Evolutionary conservation across 106 monocot genomes (phyloP).

Genomic region (Allium fistulosum): DNA sequence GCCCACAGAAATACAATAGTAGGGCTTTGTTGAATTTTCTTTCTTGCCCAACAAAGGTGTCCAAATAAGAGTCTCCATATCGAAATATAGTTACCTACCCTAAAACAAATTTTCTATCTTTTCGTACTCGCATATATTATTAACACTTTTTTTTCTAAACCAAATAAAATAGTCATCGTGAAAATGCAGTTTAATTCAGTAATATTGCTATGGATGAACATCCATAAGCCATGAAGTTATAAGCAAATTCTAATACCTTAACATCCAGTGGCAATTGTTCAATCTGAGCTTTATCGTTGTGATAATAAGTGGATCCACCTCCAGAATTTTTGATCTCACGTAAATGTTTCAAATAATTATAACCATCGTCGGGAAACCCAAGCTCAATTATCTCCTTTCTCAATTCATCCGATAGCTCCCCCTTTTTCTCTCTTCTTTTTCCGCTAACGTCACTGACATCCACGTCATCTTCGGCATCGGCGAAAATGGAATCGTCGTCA

Average conservation of each 20-base stretch:
- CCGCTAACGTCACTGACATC: slow-evolving; percentile 15
- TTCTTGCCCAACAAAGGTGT: no score
- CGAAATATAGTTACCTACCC: no score
- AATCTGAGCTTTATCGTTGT: slow-evolving; percentile 55
- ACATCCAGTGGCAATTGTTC: slow-evolving; percentile 65
- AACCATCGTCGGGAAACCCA: slow-evolving; percentile 89
- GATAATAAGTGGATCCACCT: slow-evolving; percentile 46
- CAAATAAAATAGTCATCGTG: no score
- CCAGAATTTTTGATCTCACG: slow-evolving; percentile 68
- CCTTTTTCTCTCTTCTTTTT: background rate
- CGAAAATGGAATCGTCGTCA: slow-evolving; percentile 43
- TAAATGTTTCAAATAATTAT: slow-evolving; percentile 82
- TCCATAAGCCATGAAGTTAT: background rate
- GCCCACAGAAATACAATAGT: no score
- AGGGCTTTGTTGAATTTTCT: no score
- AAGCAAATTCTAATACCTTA: slow-evolving; percentile 24
- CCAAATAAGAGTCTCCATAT: no score
- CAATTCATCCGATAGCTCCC: slow-evolving; percentile 46
- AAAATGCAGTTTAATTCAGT: background rate
- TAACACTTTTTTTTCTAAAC: background rate
- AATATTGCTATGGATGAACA: background rate
- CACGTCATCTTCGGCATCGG: slow-evolving; percentile 46
- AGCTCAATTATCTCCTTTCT: slow-evolving; percentile 78
- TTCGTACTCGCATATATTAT: no score
- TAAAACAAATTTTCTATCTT: no score